Base-by-base conservation (phyloP, 306 rosid species). In the Quercus ilex region DNA sequence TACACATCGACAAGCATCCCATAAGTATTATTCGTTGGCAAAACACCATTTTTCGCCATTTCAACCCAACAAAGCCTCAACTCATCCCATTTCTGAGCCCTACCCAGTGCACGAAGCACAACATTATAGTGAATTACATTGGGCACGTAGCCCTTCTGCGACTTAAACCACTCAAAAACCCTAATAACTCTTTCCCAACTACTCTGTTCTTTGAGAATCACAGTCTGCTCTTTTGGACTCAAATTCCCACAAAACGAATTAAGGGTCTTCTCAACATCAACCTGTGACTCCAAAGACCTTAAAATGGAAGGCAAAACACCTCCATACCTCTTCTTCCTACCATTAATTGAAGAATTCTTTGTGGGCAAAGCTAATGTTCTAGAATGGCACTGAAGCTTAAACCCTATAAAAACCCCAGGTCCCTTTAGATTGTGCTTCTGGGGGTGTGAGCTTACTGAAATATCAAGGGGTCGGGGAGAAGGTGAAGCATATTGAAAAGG, bases 91-190 rank as follows among this genome's bases (percentile, higher is more conserved):
- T 89, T 89, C 71, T 89, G 88, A 57, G 96, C 98, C 78, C 87
- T 90, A 46, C 96, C 96, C 4, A 95, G 85, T 5, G 80, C 74
- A 5, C 96, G 85, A 75, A 95, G 97, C 82, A 95, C 96, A 21
- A 93, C 87, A 78, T 95, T 95, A 79, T 91, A 93, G 79, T 93
- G 99, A 83, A 95, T 95, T 15, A 88, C 99, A 78, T 95, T 91
- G 12, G 89, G 88, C 43, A 87, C 83, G 81, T 90, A 90, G 55
- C 86, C 84, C 21, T 80, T 51, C 67, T 78, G 89, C 21, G 92
- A 85, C 86, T 85, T 91, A 38, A 95, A 90, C 97, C 98, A 95
- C 21, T 91, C 88, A 58, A 95, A 93, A 59, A 87, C 84, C 76
- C 76, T 79, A 35, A 87, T 41, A 25, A 87, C 89, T 78, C 86